phyloP scores from a whole-genome alignment of 1,284 basidiomycete genomes.

The Rhizoctonia solani region DNA sequence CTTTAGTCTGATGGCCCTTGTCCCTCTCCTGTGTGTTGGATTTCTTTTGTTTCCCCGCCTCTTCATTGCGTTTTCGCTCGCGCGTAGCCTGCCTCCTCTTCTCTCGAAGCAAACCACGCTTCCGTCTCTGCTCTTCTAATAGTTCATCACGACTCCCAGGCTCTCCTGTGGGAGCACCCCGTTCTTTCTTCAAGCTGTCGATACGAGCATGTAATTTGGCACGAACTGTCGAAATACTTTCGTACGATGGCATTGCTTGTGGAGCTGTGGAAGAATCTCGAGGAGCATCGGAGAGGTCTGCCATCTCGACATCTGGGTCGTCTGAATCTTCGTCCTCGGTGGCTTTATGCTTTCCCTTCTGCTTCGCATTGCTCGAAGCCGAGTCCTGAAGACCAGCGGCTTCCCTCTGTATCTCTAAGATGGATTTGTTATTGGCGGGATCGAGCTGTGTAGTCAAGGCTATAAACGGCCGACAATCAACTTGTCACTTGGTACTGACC shows the following conservation, averaged over 20 bases:
- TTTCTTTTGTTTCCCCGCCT: conserved; percentile 56
- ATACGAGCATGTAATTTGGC: conserved; percentile 81
- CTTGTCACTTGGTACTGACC: conserved; percentile 51
- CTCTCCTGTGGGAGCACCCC: conserved; percentile 48
- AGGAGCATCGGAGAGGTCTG: conserved; percentile 41
- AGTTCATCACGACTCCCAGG: conserved; percentile 68
- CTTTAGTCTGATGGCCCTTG: conserved; percentile 58
- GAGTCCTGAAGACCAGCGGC: conserved; percentile 44
- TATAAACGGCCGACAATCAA: not conserved
- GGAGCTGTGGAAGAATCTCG: conserved; percentile 37
- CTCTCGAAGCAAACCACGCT: conserved; percentile 81
- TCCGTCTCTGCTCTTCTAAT: conserved; percentile 73
- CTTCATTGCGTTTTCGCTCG: conserved; percentile 71
- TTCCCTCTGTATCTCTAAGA: conserved; percentile 74
- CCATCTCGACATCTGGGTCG: conserved; percentile 44
- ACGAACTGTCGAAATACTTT: conserved; percentile 71
- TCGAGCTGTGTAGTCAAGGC: conserved; percentile 65
- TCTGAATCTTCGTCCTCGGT: conserved; percentile 46
- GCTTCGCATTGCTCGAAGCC: conserved; percentile 46
- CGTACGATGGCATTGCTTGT: conserved; percentile 68
- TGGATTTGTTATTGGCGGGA: conserved; percentile 82
- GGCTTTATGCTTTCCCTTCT: conserved; percentile 57
- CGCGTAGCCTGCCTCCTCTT: conserved; percentile 79
- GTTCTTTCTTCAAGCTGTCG: conserved; percentile 60
- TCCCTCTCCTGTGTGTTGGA: conserved; percentile 54